phyloP scores from a whole-genome alignment of 2,329 filamentous ascomycete genomes.

The Exophiala sp. region DNA sequence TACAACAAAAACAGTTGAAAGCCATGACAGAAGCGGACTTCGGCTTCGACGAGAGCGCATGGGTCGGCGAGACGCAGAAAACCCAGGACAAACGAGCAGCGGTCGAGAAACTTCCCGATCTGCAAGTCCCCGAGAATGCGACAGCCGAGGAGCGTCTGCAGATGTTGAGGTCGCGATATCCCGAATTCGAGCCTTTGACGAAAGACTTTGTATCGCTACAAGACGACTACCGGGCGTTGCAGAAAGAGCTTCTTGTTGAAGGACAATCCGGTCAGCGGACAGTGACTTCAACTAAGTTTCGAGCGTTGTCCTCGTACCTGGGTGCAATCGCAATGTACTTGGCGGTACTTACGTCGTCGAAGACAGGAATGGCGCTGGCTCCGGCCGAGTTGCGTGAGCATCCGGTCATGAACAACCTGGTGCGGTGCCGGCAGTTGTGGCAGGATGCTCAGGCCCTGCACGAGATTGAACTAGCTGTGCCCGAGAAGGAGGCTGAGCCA shows the following conservation, averaged over 20 bases:
- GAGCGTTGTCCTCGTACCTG: slow-evolving; percentile 80
- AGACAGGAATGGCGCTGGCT: slow-evolving; percentile 63
- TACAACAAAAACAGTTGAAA: slow-evolving; percentile 87
- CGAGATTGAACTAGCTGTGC: slow-evolving; percentile 42
- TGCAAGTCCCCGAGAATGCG: slow-evolving; percentile 80
- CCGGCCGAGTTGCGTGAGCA: slow-evolving; percentile 83
- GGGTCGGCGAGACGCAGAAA: slow-evolving; percentile 59
- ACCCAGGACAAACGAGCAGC: slow-evolving; percentile 47
- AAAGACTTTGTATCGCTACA: slow-evolving; percentile 76
- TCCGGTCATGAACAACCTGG: slow-evolving; percentile 79
- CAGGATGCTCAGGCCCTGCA: slow-evolving; percentile 66
- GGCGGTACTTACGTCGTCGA: slow-evolving; percentile 75
- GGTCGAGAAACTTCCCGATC: slow-evolving; percentile 79
- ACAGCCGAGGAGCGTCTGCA: slow-evolving; percentile 67
- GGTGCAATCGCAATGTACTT: slow-evolving; percentile 91
- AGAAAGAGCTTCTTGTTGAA: slow-evolving; percentile 53
- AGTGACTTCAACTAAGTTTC: slow-evolving; percentile 67
- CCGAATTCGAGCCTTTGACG: slow-evolving; percentile 83
- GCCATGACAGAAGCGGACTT: slow-evolving; percentile 91
- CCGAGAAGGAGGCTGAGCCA: slow-evolving; percentile 16
- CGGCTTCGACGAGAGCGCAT: slow-evolving; percentile 85
- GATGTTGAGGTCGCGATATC: slow-evolving; percentile 76
- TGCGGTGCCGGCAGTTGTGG: slow-evolving; percentile 81
- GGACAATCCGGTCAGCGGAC: slow-evolving; percentile 34
- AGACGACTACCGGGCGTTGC: slow-evolving; percentile 56